Percentiles rank a stretch among this genome's conserved stretches.
Evolutionary conservation across 352 stramenopile species (phyloP).

Genomic region (Phytophthora quininea): DNA sequence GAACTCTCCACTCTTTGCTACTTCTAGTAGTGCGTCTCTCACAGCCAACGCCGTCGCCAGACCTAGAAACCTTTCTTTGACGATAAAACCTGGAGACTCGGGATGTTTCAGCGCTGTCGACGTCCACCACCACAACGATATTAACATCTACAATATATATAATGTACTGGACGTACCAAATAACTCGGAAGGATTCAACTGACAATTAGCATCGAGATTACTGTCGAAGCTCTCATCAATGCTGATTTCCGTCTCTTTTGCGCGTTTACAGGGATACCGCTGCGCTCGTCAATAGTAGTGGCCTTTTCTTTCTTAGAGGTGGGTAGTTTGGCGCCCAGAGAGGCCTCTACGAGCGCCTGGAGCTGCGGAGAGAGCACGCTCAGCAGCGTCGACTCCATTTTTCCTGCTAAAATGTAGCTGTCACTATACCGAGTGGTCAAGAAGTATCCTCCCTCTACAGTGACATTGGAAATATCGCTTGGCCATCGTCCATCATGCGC

Average conservation of each 20-base stretch:
- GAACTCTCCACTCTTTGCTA: slow-evolving; percentile 38
- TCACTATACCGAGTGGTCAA: too few species aligned
- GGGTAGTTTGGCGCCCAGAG: slow-evolving; percentile 48
- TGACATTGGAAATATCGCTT: neutral
- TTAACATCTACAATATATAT: neutral
- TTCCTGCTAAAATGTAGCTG: too few species aligned
- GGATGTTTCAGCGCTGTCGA: slow-evolving; percentile 48
- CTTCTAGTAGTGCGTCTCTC: slow-evolving; percentile 42
- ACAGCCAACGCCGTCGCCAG: slow-evolving; percentile 35
- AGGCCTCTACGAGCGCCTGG: slow-evolving; percentile 66
- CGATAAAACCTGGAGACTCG: slow-evolving; percentile 58
- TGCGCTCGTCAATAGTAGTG: neutral
- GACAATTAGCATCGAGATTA: neutral
- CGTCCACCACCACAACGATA: neutral
- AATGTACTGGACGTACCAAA: slow-evolving; percentile 45
- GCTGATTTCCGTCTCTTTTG: neutral
- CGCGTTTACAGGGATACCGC: neutral
- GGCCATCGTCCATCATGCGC: slow-evolving; percentile 39
- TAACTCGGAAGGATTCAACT: slow-evolving; percentile 64
- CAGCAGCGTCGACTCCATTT: slow-evolving; percentile 38
- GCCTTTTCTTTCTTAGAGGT: neutral
- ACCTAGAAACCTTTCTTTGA: slow-evolving; percentile 59
- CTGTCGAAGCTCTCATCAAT: slow-evolving; percentile 1
- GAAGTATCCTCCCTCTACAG: too few species aligned
- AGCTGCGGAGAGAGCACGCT: slow-evolving; percentile 67